Conservation (phyloP, 768 basidiomycete genomes). For the Boletus speciosus region DNA sequence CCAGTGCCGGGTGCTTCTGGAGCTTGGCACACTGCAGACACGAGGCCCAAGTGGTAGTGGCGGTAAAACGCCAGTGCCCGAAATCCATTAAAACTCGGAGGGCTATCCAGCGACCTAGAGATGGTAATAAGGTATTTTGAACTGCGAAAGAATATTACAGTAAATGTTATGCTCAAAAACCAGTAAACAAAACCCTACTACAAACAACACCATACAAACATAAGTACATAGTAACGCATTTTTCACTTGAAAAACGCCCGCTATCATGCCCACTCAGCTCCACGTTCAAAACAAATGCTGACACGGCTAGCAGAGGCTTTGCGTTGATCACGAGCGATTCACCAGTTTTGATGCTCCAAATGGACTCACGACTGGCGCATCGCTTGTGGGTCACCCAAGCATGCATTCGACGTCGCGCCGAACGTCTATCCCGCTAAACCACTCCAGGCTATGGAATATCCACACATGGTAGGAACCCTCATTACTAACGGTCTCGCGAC, state of each 20-base stretch:
- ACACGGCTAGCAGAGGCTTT: neutral
- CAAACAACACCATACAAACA: neutral
- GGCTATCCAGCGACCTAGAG: neutral
- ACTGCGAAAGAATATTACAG: no score
- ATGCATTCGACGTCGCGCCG: neutral
- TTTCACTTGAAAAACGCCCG: neutral
- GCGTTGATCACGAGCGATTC: neutral
- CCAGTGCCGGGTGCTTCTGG: neutral
- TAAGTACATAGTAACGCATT: no score
- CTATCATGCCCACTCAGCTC: neutral
- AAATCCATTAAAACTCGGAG: neutral
- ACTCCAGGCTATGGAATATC: neutral
- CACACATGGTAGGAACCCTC: no score
- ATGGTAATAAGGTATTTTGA: no score
- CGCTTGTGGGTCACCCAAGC: neutral
- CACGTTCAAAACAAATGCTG: neutral
- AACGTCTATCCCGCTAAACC: neutral
- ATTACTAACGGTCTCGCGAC: no score
- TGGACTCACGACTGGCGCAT: neutral
- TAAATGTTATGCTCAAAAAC: no score
- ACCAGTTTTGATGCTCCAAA: neutral
- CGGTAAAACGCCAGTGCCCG: neutral
- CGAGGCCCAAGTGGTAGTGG: neutral
- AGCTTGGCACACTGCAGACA: neutral
- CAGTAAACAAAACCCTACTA: neutral